Base-by-base conservation (phyloP, 192 early-diverging fungal species). In the Coemansia sp. region DNA sequence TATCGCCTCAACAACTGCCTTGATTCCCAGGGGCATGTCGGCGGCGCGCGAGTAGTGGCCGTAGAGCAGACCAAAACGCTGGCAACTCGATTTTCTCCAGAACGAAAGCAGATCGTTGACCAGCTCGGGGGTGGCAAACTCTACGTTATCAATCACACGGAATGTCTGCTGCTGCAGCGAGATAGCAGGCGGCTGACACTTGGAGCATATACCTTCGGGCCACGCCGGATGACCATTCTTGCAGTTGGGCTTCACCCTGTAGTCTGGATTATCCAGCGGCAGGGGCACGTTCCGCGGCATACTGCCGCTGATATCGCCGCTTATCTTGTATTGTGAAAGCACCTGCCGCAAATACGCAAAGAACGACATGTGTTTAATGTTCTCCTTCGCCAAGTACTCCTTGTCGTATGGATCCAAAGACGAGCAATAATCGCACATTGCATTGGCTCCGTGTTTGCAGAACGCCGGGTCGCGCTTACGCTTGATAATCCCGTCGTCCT, bases 301-400 rank as follows among this genome's bases (percentile, higher is more conserved):
- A 9, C 62, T 69, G 26, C 76, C 67, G 32, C 76, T 78, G 41
- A 83, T 78, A 58, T 83, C 80, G 15, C 80, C 80, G 57, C 63
- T 62, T 55, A 77, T 88, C 71, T 87, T 92, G 67, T 93, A 90
- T 68, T 90, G 74, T 12, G 88, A 76, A 8, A 88, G 87, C 0
- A 93, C 59, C 67, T 95, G 86, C 39, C 91, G 88, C 40, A 99
- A 73, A 73, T 96, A 94, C 6, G 94, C 86, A 63, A 98, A 94
- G 67, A 96, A 98, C 16, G 95, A 95, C 91, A 98, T 91, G 74
- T 97, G 96, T 76, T 99, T 99, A 68, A 99, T 97, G 70, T 90
- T 90, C 70, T 98, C 90, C 68, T 92, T 83, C 40, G 91, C 92
- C 48, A 98, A 71, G 65, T 96, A 98, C n/a, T 73, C 86, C 3